Evolutionary conservation across 495 filamentous ascomycete genomes (phyloP).

Genomic region (Chaetomium fimeti): DNA sequence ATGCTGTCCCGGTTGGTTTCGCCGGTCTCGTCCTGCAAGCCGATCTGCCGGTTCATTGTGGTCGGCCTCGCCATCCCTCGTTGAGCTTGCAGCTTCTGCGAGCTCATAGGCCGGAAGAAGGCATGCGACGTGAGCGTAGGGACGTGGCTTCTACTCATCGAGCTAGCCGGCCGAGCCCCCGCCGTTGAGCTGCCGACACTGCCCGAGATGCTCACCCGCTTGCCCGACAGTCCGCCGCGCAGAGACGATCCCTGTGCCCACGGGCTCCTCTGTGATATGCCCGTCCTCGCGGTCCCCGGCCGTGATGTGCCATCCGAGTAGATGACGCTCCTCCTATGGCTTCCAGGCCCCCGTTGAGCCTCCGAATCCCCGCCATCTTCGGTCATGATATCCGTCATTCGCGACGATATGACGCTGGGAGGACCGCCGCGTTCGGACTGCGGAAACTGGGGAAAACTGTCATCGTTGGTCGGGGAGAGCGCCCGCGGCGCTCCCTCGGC

Average conservation of each 20-base stretch:
- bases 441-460: conserved; percentile 45
- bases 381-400: conserved; percentile 75
- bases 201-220: conserved; percentile 43
- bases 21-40: conserved; percentile 35
- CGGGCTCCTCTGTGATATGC: conserved; percentile 50
- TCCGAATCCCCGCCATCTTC: conserved; percentile 49
- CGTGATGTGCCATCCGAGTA: conserved; percentile 50
- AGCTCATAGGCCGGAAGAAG: conserved; percentile 97
- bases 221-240: conserved; percentile 42
- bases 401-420: conserved; percentile 74
- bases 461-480: conserved; percentile 38
- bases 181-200: conserved; percentile 47
- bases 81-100: conserved; percentile 89
- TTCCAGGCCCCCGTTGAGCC: conserved; percentile 34
- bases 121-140: conserved; percentile 83
- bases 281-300: conserved; percentile 50
- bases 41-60: conserved; percentile 39
- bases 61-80: conserved; percentile 55
- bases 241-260: conserved; percentile 52
- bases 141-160: conserved; percentile 80
- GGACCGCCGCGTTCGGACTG: conserved; percentile 41
- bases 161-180: conserved; percentile 59
- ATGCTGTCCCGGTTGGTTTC: conserved; percentile 46
- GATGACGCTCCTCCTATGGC: conserved; percentile 41
- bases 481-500: conserved; percentile 37